Evolutionary conservation across 352 stramenopile species (phyloP).

Genomic region (Pythium volutum): DNA sequence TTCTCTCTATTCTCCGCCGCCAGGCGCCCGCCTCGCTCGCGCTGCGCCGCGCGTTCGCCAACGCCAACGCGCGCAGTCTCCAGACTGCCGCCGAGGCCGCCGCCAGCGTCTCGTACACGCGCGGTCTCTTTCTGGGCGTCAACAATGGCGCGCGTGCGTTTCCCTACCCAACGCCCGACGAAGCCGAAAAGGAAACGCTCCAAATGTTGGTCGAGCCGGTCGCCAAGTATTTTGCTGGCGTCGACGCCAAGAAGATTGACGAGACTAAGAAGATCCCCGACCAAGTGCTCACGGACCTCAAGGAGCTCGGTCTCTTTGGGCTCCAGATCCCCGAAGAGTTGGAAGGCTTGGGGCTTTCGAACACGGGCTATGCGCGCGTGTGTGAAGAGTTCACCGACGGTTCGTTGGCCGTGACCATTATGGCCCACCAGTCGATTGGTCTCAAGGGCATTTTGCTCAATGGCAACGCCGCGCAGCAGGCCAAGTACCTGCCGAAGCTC

Average conservation of each 20-base stretch:
- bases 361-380: slow-evolving; percentile 83
- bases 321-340: slow-evolving; percentile 83
- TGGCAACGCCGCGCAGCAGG: slow-evolving; percentile 79
- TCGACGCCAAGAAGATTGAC: slow-evolving; percentile 75
- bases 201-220: slow-evolving; percentile 85
- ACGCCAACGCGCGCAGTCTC: slow-evolving; percentile 34
- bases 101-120: slow-evolving; percentile 71
- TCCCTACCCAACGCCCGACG: slow-evolving; percentile 70
- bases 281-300: slow-evolving; percentile 69
- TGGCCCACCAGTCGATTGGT: slow-evolving; percentile 87
- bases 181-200: slow-evolving; percentile 74
- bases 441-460: slow-evolving; percentile 88
- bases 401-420: slow-evolving; percentile 78
- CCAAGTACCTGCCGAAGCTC: slow-evolving; percentile 89
- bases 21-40: slow-evolving; percentile 13
- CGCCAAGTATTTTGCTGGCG: slow-evolving; percentile 67
- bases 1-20: slow-evolving; percentile 46
- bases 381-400: slow-evolving; percentile 84
- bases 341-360: slow-evolving; percentile 73
- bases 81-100: slow-evolving; percentile 71
- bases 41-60: slow-evolving; percentile 20
- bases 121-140: slow-evolving; percentile 78
- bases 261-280: slow-evolving; percentile 77
- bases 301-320: slow-evolving; percentile 84
- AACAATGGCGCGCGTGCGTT: slow-evolving; percentile 79